These are phyloP conservation scores for Magnolia changhungtana DNA, from an alignment of 164 flowering plant genomes.

Conservation along the genomic window DNA sequence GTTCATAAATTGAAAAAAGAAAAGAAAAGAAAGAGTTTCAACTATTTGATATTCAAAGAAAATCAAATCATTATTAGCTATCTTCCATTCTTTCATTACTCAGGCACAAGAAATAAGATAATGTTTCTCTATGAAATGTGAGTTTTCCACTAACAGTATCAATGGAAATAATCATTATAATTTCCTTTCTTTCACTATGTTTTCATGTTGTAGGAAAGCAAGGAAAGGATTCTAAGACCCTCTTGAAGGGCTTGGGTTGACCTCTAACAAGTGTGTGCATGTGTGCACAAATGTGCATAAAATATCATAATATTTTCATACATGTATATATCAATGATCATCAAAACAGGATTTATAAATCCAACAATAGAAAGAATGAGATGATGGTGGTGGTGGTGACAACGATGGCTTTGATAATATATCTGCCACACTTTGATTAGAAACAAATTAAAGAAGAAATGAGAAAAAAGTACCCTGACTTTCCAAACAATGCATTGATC, in stretches of 20 bases:
- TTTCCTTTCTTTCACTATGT: conserved; percentile 51
- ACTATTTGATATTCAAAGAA: too few species aligned
- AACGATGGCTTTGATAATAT: not conserved
- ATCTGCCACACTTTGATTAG: not conserved
- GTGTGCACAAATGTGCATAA: conserved; percentile 57
- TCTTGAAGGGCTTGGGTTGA: conserved; percentile 32
- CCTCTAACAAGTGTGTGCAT: conserved; percentile 26
- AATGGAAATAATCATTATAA: conserved; percentile 13
- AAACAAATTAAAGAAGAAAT: not conserved
- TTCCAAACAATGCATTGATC: conserved; percentile 32
- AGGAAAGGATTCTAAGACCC: conserved; percentile 47
- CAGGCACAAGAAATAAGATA: too few species aligned
- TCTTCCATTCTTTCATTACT: too few species aligned
- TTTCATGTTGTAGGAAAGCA: conserved; percentile 55
- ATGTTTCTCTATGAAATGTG: too few species aligned
- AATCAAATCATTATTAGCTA: too few species aligned
- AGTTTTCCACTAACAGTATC: conserved; percentile 21
- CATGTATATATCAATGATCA: conserved; percentile 34
- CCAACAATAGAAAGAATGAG: conserved; percentile 43
- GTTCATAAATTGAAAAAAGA: too few species aligned
- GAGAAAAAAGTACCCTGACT: conserved; percentile 26
- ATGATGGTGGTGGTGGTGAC: not conserved
- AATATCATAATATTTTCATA: too few species aligned
- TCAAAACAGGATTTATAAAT: conserved; percentile 28
- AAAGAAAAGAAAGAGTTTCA: too few species aligned